phyloP scores from a whole-genome alignment of 768 basidiomycete genomes.

The Collybiopsis confluens region DNA sequence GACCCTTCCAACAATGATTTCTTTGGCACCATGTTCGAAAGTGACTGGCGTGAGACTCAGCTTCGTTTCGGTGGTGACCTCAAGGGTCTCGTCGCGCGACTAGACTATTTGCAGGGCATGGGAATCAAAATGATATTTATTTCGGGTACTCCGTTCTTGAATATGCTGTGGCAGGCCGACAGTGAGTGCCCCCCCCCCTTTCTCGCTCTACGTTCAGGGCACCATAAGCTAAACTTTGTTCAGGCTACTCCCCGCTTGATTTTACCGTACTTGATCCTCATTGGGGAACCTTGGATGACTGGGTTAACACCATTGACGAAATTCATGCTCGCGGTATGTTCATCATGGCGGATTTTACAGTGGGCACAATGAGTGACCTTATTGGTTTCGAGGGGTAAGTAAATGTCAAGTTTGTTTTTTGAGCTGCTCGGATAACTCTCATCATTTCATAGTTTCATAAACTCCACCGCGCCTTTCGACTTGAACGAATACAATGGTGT shows the following conservation, averaged over 20 bases:
- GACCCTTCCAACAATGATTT: conserved; percentile 91
- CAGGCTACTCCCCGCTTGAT: conserved; percentile 92
- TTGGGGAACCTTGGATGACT: conserved; percentile 82
- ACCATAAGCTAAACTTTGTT: conserved; percentile 1
- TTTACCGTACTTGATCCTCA: conserved; percentile 90
- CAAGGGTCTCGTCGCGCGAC: conserved; percentile 63
- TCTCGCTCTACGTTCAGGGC: not conserved
- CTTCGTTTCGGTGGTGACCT: conserved; percentile 88
- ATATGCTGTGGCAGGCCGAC: conserved; percentile 98
- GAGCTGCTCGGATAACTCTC: conserved; percentile 9
- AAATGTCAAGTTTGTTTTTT: conserved; percentile 1
- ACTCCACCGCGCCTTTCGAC: conserved; percentile 75
- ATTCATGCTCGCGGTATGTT: conserved; percentile 86
- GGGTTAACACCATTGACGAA: conserved; percentile 69
- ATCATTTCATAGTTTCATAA: conserved; percentile 53
- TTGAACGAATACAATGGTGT: conserved; percentile 66
- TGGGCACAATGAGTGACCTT: conserved; percentile 88
- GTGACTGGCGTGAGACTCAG: conserved; percentile 85
- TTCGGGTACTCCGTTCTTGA: conserved; percentile 88
- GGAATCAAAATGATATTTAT: conserved; percentile 83
- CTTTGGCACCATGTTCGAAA: conserved; percentile 76
- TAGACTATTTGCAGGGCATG: conserved; percentile 92
- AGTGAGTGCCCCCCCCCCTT: conserved; percentile 47
- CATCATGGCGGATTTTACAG: conserved; percentile 89
- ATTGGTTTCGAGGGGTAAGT: conserved; percentile 80